Conservation (phyloP, 306 rosid genomes). For the Nissolia schottii region DNA sequence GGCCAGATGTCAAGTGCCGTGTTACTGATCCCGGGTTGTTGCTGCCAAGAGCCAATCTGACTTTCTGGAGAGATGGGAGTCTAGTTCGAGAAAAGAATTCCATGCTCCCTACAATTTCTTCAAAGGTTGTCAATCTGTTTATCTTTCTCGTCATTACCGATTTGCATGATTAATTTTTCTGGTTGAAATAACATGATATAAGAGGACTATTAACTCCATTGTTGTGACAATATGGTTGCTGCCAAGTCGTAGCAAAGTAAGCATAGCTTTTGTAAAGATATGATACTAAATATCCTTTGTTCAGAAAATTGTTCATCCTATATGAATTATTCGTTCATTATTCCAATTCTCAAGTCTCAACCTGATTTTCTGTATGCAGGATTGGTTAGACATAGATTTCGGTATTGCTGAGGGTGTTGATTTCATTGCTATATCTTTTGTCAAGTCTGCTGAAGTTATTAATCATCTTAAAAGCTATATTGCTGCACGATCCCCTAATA, state of each 20-base stretch:
- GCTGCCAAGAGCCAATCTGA: slow-evolving; percentile 96
- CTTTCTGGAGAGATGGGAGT: slow-evolving; percentile 97
- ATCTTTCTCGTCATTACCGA: background rate
- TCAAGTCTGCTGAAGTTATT: slow-evolving; percentile 97
- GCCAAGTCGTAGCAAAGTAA: background rate
- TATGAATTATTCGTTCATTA: slow-evolving; percentile 1
- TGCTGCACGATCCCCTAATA: slow-evolving; percentile 81
- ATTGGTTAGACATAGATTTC: slow-evolving; percentile 98
- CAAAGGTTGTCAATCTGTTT: slow-evolving; percentile 56
- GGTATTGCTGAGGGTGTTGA: slow-evolving; percentile 96
- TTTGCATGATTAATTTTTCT: background rate
- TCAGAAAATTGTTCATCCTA: background rate
- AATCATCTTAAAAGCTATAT: slow-evolving; percentile 95
- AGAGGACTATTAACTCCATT: background rate
- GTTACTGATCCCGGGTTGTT: slow-evolving; percentile 96
- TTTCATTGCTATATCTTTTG: slow-evolving; percentile 93
- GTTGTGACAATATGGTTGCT: background rate
- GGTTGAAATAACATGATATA: background rate
- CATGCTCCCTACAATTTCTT: slow-evolving; percentile 96
- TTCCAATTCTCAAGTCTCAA: slow-evolving; percentile 34
- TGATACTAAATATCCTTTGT: background rate
- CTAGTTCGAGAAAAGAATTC: slow-evolving; percentile 86
- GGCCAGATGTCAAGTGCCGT: slow-evolving; percentile 91
- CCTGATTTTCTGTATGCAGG: slow-evolving; percentile 44
- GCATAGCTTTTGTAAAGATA: background rate